phyloP scores from a whole-genome alignment of 2,329 filamentous ascomycete genomes.

The Zasmidium cellare region DNA sequence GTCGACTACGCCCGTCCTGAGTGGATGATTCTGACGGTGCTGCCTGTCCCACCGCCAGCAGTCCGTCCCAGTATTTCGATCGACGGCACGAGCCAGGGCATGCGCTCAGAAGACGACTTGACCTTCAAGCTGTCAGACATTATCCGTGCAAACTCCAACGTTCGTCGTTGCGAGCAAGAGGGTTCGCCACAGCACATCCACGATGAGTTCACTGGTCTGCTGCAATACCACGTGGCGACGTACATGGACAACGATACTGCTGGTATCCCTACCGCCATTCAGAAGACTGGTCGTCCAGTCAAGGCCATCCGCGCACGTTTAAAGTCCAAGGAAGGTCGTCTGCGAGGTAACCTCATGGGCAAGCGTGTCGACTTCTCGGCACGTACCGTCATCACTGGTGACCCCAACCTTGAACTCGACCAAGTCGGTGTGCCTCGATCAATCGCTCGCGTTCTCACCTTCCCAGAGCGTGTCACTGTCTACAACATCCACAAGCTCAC shows the following conservation, averaged over 20 bases:
- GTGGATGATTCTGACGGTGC: conserved; percentile 95
- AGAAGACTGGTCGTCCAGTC: conserved; percentile 94
- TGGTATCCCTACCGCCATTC: conserved; percentile 87
- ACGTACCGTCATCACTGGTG: conserved; percentile 98
- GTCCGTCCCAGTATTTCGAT: conserved; percentile 97
- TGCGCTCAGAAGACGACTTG: conserved; percentile 96
- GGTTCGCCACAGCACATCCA: conserved; percentile 90
- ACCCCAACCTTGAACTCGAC: conserved; percentile 92
- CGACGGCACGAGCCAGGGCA: conserved; percentile 87
- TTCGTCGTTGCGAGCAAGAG: conserved; percentile 85
- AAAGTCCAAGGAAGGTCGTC: conserved; percentile 98
- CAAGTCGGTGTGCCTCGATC: conserved; percentile 95
- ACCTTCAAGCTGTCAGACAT: conserved; percentile 99
- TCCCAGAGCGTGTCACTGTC: conserved; percentile 93
- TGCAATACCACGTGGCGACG: conserved; percentile 97
- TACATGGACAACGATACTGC: conserved; percentile 99
- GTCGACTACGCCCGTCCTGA: conserved; percentile 93
- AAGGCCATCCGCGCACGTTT: conserved; percentile 95
- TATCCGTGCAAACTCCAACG: conserved; percentile 94
- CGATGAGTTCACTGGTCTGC: conserved; percentile 82
- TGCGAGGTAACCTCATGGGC: conserved; percentile 98
- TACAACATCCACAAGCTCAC: conserved; percentile 97
- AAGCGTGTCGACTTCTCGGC: conserved; percentile 99
- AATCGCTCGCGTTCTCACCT: conserved; percentile 90
- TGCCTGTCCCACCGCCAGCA: conserved; percentile 92